Base-by-base conservation (phyloP, 2,329 filamentous ascomycete genomes). In the Colletotrichum cereale region DNA sequence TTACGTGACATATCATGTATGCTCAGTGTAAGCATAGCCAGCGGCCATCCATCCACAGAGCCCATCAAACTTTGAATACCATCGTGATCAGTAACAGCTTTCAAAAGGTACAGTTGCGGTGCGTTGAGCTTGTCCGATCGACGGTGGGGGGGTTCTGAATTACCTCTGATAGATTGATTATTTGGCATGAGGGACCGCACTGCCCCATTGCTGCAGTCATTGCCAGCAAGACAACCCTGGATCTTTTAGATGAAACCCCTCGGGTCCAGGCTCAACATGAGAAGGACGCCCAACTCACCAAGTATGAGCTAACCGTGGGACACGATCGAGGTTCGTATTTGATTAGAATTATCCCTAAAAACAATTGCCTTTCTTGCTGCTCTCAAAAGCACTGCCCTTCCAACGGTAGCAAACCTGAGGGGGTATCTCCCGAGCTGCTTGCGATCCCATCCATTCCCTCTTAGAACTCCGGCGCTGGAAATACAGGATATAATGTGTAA, bases 391-490 rank as follows among this genome's bases (percentile, higher is more conserved):
- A 50, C 29, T 36, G 16, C 4, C 16, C 6, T 48, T 16, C 12
- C 14, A 48, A 36, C n/a, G 3, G 31, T 18, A 10, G 5, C 40
- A 52, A 40, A 42, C 50, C 34, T 2, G 38, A 34, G 26, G 18
- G 56, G 26, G 21, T 14, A 29, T 21, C 44, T 4, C 44, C 3
- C 1, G 36, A 24, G 40, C 44, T 38, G 16, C 26, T 10, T 38
- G 38, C 34, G 16, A 42, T 31, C 63, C 31, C 21, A 42, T 21
- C 50, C 36, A 12, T 44, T 50, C 36, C 34, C 57, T n/a, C 42
- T 29, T 29, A 31, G 11, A 68, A 70, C 69, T 60, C 66, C 66
- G 26, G 69, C 69, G 69, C 66, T 72, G 47, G 64, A 58, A 26
- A 57, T 16, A 14, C 31, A 26, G 61, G 42, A 42, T n/a, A 60